Conservation (phyloP, 257 asterid species). For the Salvia splendens region DNA sequence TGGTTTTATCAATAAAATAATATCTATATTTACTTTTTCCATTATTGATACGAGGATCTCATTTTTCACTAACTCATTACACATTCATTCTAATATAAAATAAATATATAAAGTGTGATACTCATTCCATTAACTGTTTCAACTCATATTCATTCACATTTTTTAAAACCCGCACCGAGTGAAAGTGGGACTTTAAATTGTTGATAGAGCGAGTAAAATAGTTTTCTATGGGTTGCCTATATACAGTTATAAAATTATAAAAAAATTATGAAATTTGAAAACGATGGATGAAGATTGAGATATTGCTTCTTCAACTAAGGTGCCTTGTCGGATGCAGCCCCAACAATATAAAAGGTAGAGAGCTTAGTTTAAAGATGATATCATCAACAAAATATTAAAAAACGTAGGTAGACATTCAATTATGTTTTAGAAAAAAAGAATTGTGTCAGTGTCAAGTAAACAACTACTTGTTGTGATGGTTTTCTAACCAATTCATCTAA, state of each 20-base stretch:
- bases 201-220: too few relatives aligned
- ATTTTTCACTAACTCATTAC: too few relatives aligned
- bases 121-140: too few relatives aligned
- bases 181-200: too few relatives aligned
- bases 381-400: constrained; percentile 30
- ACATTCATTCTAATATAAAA: too few relatives aligned
- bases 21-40: too few relatives aligned
- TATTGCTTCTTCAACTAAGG: constrained; percentile 43
- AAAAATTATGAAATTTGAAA: constrained; percentile 3
- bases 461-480: constrained; percentile 64
- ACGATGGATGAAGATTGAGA: constrained; percentile 28
- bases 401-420: not conserved
- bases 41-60: too few relatives aligned
- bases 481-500: constrained; percentile 52
- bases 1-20: too few relatives aligned
- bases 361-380: constrained; percentile 45
- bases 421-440: constrained; percentile 3
- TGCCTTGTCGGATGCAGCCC: constrained; percentile 41
- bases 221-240: not conserved
- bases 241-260: constrained; percentile 9
- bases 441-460: constrained; percentile 53
- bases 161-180: too few relatives aligned
- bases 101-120: too few relatives aligned
- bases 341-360: constrained; percentile 30
- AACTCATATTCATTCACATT: too few relatives aligned